Base-by-base conservation (phyloP, 2,329 filamentous ascomycete species). In the Botrytis byssoidea region DNA sequence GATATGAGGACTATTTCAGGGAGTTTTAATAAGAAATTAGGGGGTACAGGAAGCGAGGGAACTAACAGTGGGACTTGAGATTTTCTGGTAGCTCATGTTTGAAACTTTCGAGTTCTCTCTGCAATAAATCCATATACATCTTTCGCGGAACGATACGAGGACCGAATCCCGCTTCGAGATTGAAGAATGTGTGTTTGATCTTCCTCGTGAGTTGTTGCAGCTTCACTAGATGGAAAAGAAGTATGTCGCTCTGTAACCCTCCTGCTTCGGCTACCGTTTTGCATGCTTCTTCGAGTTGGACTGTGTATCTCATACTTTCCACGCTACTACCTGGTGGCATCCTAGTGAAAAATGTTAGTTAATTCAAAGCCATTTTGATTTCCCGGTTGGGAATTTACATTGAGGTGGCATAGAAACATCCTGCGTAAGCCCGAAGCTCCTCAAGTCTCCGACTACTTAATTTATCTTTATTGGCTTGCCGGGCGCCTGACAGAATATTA, bases 181-280 rank as follows among this genome's bases (percentile, higher is more conserved):
- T 74, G 32, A 63, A 67, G 65, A 76, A 74, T 25, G 65, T 71
- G 20, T 57, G 57, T 40, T 72, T 75, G 10, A 66, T 61, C 40
- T 76, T 74, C 20, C 71, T 44, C 6, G 75, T 42, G 46, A 80
- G 72, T 60, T 76, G 76, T 57, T 78, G 74, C 10, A 76, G 74
- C 63, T 77, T 76, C 12, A 76, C 73, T 29, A 79, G 37, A 25
- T 76, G 77, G 61, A 75, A 74, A 57, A 80, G 76, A n/a, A 80
- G 61, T 7, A 71, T 25, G 68, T 79, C 79, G 20, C 75, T 78
- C 42, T 78, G 75, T 6, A 77, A 77, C 74, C 77, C 78, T 71
- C 71, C 75, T 42, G 74, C 44, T 29, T 76, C 46, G 4, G 66
- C 51, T 3, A 75, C 42, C 8, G 55, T 67, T 65, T 55, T 67